Conservation (phyloP, 345 rosid genomes). For the Moringa oleifera region DNA sequence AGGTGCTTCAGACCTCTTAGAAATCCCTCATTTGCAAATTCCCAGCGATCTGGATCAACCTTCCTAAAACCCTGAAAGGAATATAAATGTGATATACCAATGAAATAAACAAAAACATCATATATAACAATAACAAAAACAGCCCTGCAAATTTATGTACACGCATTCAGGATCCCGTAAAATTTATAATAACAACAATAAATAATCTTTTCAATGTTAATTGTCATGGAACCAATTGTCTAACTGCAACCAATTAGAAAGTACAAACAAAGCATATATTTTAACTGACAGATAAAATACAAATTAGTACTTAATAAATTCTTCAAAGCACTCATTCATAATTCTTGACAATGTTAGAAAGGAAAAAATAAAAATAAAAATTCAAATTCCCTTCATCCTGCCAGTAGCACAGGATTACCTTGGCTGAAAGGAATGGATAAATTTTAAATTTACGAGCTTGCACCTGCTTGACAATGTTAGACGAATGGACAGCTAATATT, state of each 20-base stretch:
- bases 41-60: slow-evolving; percentile 86
- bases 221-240: background rate
- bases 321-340: background rate
- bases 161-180: slow-evolving; percentile 10
- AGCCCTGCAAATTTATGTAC: slow-evolving; percentile 6
- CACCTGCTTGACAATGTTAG: slow-evolving; percentile 18
- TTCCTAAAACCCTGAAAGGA: slow-evolving; percentile 70
- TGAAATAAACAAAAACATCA: slow-evolving; percentile 3
- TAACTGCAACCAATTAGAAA: slow-evolving; percentile 2
- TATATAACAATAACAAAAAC: slow-evolving; percentile 6
- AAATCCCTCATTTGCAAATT: slow-evolving; percentile 87
- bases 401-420: slow-evolving; percentile 18
- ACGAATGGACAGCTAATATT: slow-evolving; percentile 23
- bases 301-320: slow-evolving; percentile 6
- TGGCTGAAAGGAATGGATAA: slow-evolving; percentile 14
- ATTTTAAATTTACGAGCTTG: slow-evolving; percentile 15
- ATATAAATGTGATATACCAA: background rate
- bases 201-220: slow-evolving; percentile 6
- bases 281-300: slow-evolving; percentile 13
- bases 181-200: too few relatives aligned
- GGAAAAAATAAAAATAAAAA: slow-evolving; percentile 6
- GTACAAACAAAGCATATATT: slow-evolving; percentile 12
- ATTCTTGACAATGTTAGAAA: too few relatives aligned
- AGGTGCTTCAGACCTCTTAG: slow-evolving; percentile 79
- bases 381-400: slow-evolving; percentile 2